Evolutionary conservation across 176 grass and related monocot species (phyloP).

Genomic region (Oryza rufipogon): DNA sequence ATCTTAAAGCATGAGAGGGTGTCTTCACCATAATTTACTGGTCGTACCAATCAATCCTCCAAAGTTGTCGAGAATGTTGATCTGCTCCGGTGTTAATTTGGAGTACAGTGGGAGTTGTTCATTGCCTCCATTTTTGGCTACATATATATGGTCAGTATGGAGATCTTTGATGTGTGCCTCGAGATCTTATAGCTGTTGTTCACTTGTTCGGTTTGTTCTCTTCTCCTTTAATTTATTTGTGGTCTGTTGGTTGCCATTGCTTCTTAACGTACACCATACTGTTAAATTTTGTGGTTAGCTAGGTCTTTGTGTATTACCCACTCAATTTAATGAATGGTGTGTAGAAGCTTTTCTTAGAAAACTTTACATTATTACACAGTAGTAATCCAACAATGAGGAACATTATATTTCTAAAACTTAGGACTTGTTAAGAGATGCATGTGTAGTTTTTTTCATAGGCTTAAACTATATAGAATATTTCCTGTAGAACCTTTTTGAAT

Average conservation of each 20-base stretch:
- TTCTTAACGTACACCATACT: neutral
- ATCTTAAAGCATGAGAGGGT: neutral
- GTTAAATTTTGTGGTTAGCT: neutral
- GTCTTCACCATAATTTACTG: neutral
- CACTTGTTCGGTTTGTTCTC: neutral
- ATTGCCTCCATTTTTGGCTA: neutral
- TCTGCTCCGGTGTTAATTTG: neutral
- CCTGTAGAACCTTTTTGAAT: neutral
- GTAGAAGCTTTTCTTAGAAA: neutral
- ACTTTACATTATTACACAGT: neutral
- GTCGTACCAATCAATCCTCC: neutral
- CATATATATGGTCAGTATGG: neutral
- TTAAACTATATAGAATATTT: neutral
- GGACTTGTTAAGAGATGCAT: too few relatives aligned
- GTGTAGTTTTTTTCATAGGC: neutral
- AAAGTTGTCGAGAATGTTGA: neutral
- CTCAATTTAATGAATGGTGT: neutral
- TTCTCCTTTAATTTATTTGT: neutral
- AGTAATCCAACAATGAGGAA: neutral
- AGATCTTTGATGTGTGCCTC: neutral
- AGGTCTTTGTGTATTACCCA: neutral
- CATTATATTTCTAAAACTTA: neutral
- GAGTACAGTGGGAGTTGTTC: neutral
- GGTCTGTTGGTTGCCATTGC: neutral
- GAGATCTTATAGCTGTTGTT: neutral